A percentile compares a stretch with the other conserved stretches of the same genome.
phyloP scores from a whole-genome alignment of 2,329 filamentous ascomycete species.

The Colletotrichum aenigma region DNA sequence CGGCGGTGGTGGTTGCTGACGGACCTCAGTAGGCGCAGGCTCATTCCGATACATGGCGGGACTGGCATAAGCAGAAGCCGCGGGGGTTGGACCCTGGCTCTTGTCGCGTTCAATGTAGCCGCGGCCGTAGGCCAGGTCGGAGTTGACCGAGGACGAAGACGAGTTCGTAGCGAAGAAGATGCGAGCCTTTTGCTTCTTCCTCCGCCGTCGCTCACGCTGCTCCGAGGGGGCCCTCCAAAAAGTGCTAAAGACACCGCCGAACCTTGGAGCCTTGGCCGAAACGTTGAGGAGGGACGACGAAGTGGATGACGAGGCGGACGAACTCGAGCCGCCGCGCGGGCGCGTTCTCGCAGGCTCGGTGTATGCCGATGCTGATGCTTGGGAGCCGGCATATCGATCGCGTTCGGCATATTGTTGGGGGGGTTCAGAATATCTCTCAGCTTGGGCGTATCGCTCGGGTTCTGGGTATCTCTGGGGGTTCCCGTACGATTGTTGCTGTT shows the following conservation, averaged over 20 bases:
- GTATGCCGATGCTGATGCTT: slow-evolving; percentile 9
- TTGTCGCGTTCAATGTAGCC: slow-evolving; percentile 55
- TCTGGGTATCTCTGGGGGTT: slow-evolving; percentile 4
- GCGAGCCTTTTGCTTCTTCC: slow-evolving; percentile 52
- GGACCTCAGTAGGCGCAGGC: slow-evolving; percentile 3
- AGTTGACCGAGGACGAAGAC: slow-evolving; percentile 71
- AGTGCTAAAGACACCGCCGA: slow-evolving; percentile 60
- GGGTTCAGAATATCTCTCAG: not conserved
- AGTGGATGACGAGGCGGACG: slow-evolving; percentile 53
- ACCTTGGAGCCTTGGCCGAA: slow-evolving; percentile 56
- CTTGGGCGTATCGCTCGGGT: slow-evolving; percentile 2
- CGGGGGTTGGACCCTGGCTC: slow-evolving; percentile 35
- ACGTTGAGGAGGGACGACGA: slow-evolving; percentile 70
- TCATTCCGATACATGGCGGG: slow-evolving; percentile 8
- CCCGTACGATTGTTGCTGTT: not conserved
- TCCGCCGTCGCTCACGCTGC: slow-evolving; percentile 43
- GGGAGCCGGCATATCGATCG: slow-evolving; percentile 7
- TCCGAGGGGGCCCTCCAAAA: slow-evolving; percentile 70
- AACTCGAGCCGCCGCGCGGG: slow-evolving; percentile 36
- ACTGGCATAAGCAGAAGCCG: slow-evolving; percentile 12
- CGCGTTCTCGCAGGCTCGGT: slow-evolving; percentile 19
- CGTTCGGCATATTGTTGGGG: slow-evolving; percentile 1
- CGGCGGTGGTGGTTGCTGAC: slow-evolving; percentile 24
- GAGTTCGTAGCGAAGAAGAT: slow-evolving; percentile 66
- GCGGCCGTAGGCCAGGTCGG: slow-evolving; percentile 70